Evolutionary conservation across 73 alveolate genomes (phyloP), one percentile per base, ranked within the genome.

Genomic region (Vitrella brassicaformis): DNA sequence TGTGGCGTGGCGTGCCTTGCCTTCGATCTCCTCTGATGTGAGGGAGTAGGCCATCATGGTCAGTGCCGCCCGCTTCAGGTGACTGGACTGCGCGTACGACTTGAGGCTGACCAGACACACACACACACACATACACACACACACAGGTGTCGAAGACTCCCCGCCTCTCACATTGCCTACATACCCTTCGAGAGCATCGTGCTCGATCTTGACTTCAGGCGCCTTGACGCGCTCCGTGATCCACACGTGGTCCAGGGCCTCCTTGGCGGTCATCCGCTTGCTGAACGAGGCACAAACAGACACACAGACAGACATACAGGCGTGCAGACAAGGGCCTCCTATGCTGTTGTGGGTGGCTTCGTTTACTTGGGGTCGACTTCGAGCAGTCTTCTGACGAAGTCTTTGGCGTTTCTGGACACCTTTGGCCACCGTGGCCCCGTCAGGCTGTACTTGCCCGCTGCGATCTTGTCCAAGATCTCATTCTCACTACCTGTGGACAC

Each of bases 241-340:
- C 93, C 93, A 87, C 45, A 76, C 79, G 69, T 87, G 93, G 70
- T 77, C 82, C 47, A 85, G 80, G 27, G 81, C 91, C 31, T 80
- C 91, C 29, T 68, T n/a, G 47, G 89, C 83, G 31, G 31, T 56
- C 88, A 87, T 72, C 70, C 93, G 71, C 71, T 39, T 39, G 56
- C 56, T 14, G 14, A 39, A 14, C 22, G 56, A 39, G 4, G 56
- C 56, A 39, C 56, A 39, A 4, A 39, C 56, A 39, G 22, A 39
- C 56, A 39, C 56, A 39, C 56, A 39, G 22, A 39, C 56, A 39
- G 22, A 39, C 56, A 39, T 14, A 39, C 87, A 65, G 71, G 77
- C 47, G 56, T 14, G 56, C 56, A 39, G 22, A 39, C 22, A 39
- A 14, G 56, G 14, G 56, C 56, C 56, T 14, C 56, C 56, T 39